These are phyloP conservation scores for Tricholoma matsutake DNA, from an alignment of 768 basidiomycete species.

Conservation along the genomic window DNA sequence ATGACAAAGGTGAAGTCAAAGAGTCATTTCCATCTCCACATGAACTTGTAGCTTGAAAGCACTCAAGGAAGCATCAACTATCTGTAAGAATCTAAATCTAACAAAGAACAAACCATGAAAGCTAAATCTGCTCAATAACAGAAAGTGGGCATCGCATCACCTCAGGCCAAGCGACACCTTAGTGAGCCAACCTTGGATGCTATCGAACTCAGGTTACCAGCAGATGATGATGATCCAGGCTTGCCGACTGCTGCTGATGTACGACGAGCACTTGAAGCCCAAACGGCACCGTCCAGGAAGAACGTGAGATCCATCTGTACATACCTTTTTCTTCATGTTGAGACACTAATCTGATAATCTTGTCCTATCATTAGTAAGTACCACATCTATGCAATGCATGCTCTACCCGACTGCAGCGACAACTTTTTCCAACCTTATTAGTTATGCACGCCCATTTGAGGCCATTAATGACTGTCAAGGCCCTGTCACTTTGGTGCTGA, in stretches of 20 bases:
- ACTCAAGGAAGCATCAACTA: no score
- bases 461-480: neutral
- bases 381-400: neutral
- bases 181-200: no score
- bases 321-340: neutral
- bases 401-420: neutral
- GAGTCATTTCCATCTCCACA: no score
- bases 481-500: neutral
- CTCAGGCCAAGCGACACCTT: no score
- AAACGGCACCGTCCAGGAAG: neutral
- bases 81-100: no score
- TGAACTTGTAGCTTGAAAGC: no score
- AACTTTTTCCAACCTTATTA: neutral
- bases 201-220: neutral
- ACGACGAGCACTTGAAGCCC: neutral
- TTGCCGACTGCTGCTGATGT: neutral
- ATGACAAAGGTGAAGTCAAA: no score
- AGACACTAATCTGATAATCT: neutral
- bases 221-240: neutral
- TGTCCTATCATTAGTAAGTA: neutral
- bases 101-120: no score
- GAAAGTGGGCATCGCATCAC: no score
- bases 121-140: no score
- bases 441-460: neutral
- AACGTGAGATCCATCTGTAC: neutral